Base-by-base conservation (phyloP, 768 basidiomycete genomes). In the Phallus indusiatus region DNA sequence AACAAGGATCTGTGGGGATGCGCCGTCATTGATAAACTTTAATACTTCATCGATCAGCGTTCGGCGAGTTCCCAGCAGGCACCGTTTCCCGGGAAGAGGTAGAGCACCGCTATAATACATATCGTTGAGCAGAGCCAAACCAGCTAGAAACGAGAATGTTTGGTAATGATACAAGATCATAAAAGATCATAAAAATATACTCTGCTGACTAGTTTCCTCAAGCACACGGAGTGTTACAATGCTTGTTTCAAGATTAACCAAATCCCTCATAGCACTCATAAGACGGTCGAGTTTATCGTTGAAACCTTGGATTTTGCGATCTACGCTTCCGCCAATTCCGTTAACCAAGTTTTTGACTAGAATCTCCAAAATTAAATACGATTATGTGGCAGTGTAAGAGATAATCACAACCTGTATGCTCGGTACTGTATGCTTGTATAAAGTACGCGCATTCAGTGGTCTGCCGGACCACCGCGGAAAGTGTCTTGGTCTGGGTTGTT, bases 401-500 rank as follows among this genome's bases (percentile, higher is more conserved):
- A 7, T 2, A 42, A n/a, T n/a, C 28, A 4, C n/a, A 14, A 42
- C 42, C 42, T 42, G n/a, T 42, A 42, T 60, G 63, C 18, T 54
- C 61, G 51, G 61, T 65, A 46, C 64, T 58, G 53, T 69, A 68
- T 34, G 66, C 67, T 9, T 59, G 63, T 28, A 71, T 68, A 46
- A 71, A 71, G 59, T 70, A 69, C 1, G 63, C 65, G 49, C 70
- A 71, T 53, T 71, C 70, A 5, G 63, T 62, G 4, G 66, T 66
- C 60, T 71, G 69, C 17, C 60, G 53, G 5, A 62, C 54, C 49
- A 71, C 5, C 12, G 12, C 14, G n/a, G 42, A 12, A n/a, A 42
- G 42, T 14, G 42, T 42, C n/a, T 42, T 42, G 42, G 42, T 42
- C n/a, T 42, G 42, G 42, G 42, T 42, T 11, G 12, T 11, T 5